These are phyloP conservation scores for Piper betle DNA, from an alignment of 164 flowering plant genomes.

Conservation along the genomic window DNA sequence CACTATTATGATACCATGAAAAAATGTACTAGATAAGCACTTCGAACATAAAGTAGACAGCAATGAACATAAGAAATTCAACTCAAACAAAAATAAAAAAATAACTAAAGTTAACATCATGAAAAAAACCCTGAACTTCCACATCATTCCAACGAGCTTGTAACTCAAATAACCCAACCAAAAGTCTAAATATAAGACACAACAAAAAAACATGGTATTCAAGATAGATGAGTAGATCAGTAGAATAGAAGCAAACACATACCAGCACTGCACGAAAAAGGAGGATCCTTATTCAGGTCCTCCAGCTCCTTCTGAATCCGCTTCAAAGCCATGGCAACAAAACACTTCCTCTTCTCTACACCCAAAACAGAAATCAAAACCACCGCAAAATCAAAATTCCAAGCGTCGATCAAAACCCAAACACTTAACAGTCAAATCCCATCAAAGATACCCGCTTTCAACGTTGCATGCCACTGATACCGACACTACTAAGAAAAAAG, in stretches of 20 bases:
- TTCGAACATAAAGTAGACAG: too few relatives aligned
- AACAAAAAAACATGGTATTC: not conserved
- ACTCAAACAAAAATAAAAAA: too few relatives aligned
- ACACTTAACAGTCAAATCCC: not conserved
- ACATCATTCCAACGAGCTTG: too few relatives aligned
- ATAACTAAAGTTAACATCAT: too few relatives aligned
- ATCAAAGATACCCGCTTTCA: not conserved
- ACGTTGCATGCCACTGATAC: not conserved
- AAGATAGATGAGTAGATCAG: not conserved
- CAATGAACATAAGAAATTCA: too few relatives aligned
- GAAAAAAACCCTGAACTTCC: too few relatives aligned
- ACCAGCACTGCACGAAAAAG: slow-evolving; percentile 43
- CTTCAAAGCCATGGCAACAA: slow-evolving; percentile 28
- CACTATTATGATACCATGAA: too few relatives aligned
- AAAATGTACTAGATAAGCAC: too few relatives aligned
- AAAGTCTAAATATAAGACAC: too few relatives aligned
- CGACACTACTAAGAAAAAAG: not conserved
- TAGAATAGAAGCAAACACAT: too few relatives aligned
- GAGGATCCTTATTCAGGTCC: slow-evolving; percentile 45
- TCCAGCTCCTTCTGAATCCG: slow-evolving; percentile 35
- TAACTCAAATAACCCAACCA: too few relatives aligned
- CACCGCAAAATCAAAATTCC: not conserved
- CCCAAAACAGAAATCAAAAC: not conserved
- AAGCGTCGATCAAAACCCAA: not conserved
- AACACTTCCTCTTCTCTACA: too few relatives aligned